Conservation (phyloP, 2,329 filamentous ascomycete species). For the Calonectria fujianensis region DNA sequence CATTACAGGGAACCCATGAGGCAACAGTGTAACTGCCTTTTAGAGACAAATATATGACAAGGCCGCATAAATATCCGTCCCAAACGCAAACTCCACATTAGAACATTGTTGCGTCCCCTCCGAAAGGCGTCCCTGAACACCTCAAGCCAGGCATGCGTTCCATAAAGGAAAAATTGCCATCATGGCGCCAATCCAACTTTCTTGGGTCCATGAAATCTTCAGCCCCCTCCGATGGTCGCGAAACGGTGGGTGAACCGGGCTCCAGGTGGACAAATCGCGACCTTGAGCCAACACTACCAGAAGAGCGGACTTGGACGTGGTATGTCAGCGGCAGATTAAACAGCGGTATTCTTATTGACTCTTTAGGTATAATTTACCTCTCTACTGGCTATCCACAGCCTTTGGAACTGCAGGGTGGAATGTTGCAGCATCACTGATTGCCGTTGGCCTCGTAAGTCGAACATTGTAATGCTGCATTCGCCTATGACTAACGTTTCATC, state of each 20-base stretch:
- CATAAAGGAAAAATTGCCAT: too few species aligned
- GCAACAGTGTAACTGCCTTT: neutral
- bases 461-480: too few species aligned
- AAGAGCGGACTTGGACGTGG: slow-evolving; percentile 4
- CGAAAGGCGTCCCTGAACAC: too few species aligned
- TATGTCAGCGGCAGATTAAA: neutral
- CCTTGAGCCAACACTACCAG: neutral
- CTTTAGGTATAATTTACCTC: neutral
- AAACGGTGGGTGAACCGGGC: neutral
- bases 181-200: too few species aligned
- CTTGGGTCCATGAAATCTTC: neutral
- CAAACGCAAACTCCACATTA: neutral
- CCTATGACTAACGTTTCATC: neutral
- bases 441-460: neutral
- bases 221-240: neutral
- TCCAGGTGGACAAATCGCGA: neutral
- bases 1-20: neutral
- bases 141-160: too few species aligned
- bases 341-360: neutral
- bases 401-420: slow-evolving; percentile 1
- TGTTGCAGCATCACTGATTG: slow-evolving; percentile 12
- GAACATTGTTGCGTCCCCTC: too few species aligned
- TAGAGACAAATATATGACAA: too few species aligned
- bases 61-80: neutral
- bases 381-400: slow-evolving; percentile 3